Evolutionary conservation across 768 basidiomycete species (phyloP).

Genomic region (Boletus coccyginus): DNA sequence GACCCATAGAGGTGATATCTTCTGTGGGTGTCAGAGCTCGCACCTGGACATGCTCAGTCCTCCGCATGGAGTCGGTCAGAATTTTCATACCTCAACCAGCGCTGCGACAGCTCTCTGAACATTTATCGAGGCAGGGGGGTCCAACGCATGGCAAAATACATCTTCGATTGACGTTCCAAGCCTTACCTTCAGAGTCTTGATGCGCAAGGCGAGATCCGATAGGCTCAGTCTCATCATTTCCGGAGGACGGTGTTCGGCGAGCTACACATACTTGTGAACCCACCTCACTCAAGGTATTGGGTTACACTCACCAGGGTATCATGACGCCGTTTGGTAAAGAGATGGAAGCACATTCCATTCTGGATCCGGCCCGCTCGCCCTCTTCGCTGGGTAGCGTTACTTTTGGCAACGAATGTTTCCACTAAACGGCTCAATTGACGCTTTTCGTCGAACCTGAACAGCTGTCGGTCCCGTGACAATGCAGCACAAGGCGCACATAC

Average conservation of each 20-base stretch:
- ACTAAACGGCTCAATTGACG: constrained; percentile 89
- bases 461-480: constrained; percentile 4
- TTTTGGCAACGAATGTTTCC: constrained; percentile 88
- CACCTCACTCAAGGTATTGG: background rate
- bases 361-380: constrained; percentile 93
- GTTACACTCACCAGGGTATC: constrained; percentile 61
- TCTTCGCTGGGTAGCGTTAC: constrained; percentile 86
- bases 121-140: constrained; percentile 84
- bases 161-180: constrained; percentile 86
- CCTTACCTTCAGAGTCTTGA: constrained; percentile 91
- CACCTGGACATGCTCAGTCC: constrained; percentile 46
- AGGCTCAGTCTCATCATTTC: constrained; percentile 95
- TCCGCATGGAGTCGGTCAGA: background rate
- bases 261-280: constrained; percentile 39
- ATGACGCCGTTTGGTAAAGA: constrained; percentile 86
- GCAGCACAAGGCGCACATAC: constrained; percentile 32
- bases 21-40: constrained; percentile 81
- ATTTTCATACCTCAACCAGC: constrained; percentile 71
- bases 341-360: constrained; percentile 87
- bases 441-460: constrained; percentile 87
- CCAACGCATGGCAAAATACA: constrained; percentile 81
- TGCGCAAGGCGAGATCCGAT: constrained; percentile 86
- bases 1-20: constrained; percentile 94
- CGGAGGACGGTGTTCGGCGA: constrained; percentile 87
- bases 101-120: constrained; percentile 87